Evolutionary conservation across 345 rosid genomes (phyloP).

Genomic region (Crucihimalaya himalaica): DNA sequence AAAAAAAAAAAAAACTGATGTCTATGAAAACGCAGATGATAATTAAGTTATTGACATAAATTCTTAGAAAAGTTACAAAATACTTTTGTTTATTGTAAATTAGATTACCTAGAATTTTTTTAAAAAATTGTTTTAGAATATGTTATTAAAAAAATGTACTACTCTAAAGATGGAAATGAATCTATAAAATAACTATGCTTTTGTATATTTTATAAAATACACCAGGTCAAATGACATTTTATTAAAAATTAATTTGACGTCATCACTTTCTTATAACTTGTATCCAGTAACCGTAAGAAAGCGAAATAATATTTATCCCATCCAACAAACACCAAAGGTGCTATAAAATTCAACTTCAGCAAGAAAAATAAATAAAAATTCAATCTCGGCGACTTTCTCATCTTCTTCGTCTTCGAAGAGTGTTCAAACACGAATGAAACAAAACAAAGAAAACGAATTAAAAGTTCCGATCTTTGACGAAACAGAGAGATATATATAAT

Average conservation of each 20-base stretch:
- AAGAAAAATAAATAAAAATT: neutral
- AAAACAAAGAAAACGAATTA: neutral
- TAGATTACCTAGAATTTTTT: too few relatives aligned
- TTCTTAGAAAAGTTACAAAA: neutral
- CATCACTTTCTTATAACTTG: neutral
- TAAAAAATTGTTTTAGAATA: too few relatives aligned
- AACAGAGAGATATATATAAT: neutral
- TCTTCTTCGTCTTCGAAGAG: constrained; percentile 30
- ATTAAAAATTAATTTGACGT: neutral
- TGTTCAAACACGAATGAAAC: constrained; percentile 34
- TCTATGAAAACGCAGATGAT: neutral
- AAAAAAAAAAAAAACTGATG: too few relatives aligned
- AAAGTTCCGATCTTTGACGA: constrained; percentile 25
- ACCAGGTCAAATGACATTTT: too few relatives aligned
- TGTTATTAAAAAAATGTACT: too few relatives aligned
- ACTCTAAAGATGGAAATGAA: neutral
- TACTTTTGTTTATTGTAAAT: neutral
- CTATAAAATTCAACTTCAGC: constrained; percentile 12
- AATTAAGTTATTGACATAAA: neutral
- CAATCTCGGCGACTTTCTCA: constrained; percentile 34
- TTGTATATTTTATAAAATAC: too few relatives aligned
- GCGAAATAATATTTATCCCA: too few relatives aligned
- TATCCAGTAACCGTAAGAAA: too few relatives aligned
- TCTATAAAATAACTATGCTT: too few relatives aligned
- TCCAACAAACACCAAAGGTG: constrained; percentile 7